phyloP scores from a whole-genome alignment of 768 basidiomycete genomes.

The Russula dissimulans region DNA sequence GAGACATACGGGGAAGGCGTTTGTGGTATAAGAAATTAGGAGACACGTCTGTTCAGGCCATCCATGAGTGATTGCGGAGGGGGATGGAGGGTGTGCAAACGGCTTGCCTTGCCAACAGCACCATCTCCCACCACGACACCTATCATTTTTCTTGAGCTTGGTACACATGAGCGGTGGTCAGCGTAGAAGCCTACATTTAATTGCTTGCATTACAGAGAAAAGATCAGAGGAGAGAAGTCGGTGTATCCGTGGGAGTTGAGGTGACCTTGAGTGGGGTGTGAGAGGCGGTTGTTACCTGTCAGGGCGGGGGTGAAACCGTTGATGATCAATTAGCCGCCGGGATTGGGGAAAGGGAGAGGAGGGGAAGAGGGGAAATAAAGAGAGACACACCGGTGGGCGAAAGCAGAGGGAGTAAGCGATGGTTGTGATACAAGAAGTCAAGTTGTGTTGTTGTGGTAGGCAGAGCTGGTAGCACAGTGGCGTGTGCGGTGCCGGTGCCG shows the following conservation, averaged over 20 bases:
- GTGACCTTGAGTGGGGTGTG: neutral
- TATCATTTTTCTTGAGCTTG: slow-evolving; percentile 31
- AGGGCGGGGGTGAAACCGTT: neutral
- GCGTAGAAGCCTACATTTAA: slow-evolving; percentile 61
- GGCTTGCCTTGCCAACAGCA: slow-evolving; percentile 90
- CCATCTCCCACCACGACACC: slow-evolving; percentile 98
- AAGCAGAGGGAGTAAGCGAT: neutral
- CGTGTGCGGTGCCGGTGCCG: neutral
- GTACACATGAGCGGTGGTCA: neutral
- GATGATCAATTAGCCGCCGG: neutral
- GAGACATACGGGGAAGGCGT: slow-evolving; percentile 81
- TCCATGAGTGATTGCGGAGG: slow-evolving; percentile 19
- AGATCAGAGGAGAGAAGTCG: neutral
- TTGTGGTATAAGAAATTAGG: slow-evolving; percentile 98
- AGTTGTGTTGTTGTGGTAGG: neutral
- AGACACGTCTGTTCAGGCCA: slow-evolving; percentile 72
- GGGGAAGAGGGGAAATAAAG: neutral
- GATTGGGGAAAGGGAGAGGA: neutral
- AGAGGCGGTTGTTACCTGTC: neutral
- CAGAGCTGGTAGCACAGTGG: neutral
- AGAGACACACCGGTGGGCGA: neutral
- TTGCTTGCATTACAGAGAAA: slow-evolving; percentile 61
- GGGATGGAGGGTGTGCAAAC: neutral
- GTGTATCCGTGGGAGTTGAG: slow-evolving; percentile 5
- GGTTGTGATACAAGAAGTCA: neutral